Conservation (phyloP, 495 filamentous ascomycete genomes). For the Cercophora samala region DNA sequence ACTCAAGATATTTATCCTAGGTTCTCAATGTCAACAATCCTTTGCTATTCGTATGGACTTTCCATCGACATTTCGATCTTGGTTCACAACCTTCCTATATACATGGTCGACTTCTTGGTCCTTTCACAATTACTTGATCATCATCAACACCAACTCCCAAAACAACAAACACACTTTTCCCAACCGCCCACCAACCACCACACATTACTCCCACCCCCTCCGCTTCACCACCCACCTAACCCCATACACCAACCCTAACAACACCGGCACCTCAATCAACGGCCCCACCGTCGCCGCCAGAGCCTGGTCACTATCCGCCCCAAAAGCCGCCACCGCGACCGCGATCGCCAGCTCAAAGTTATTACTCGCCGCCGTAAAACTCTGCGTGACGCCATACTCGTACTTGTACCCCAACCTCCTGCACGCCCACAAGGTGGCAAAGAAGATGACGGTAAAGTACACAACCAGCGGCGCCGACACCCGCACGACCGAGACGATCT, state of each 20-base stretch:
- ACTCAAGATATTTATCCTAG: too few species aligned
- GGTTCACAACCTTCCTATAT: too few species aligned
- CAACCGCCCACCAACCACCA: not conserved
- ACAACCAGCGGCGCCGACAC: slow-evolving; percentile 77
- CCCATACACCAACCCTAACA: slow-evolving; percentile 77
- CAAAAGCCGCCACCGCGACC: slow-evolving; percentile 82
- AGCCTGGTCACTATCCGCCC: slow-evolving; percentile 75
- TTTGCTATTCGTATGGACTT: too few species aligned
- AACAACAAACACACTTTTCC: not conserved
- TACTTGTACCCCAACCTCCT: slow-evolving; percentile 70
- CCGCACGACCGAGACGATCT: slow-evolving; percentile 76
- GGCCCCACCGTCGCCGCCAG: slow-evolving; percentile 89
- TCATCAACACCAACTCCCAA: not conserved
- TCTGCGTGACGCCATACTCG: slow-evolving; percentile 69
- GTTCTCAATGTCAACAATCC: too few species aligned
- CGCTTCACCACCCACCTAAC: slow-evolving; percentile 57
- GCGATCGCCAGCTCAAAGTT: slow-evolving; percentile 95
- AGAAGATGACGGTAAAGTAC: slow-evolving; percentile 76
- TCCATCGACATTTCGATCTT: too few species aligned
- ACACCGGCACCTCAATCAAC: slow-evolving; percentile 85
- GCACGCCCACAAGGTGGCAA: slow-evolving; percentile 57
- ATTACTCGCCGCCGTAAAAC: slow-evolving; percentile 92
- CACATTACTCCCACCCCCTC: slow-evolving; percentile 55
- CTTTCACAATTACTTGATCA: too few species aligned
- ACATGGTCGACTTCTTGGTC: too few species aligned